Base-by-base conservation (phyloP, 2,329 filamentous ascomycete genomes). In the Diaporthe vaccinii region DNA sequence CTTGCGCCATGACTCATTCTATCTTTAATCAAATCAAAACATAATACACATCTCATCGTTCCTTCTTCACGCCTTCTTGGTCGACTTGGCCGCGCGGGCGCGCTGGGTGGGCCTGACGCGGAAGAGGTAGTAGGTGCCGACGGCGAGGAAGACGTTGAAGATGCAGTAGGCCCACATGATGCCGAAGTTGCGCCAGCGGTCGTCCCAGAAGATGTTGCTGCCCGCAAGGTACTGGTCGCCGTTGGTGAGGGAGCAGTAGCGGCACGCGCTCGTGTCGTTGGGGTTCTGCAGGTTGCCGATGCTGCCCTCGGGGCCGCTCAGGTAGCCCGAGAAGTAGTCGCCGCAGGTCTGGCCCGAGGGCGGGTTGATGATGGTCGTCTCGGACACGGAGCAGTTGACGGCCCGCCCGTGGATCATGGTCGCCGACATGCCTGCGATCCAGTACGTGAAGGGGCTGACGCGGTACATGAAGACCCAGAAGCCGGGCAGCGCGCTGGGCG, bases 401-500 rank as follows among this genome's bases (percentile, higher is more conserved):
- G 80, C 57, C 2, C 91, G 85, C 20, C 83, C 86, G 70, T 91
- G 88, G 2, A 95, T 85, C 81, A 93, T 89, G 0, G 92, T 93
- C 1, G 91, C 87, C 2, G 94, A 87, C 82, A 95, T 92, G 15
- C 91, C 93, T 1, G 88, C 87, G 75, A 95, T 91, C 87, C 88
- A 91, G 82, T 94, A 94, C 0, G 91, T 93, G 75, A 94, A 92
- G 0, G 92, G 92, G 0, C 89, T 91, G 15, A 91, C 86, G 36
- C 90, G 88, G 82, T 94, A 93, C 93, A 95, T 95, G 84, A 94
- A 95, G 76, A 91, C 91, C 93, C 93, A 95, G 85, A 95, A 95
- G 0, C 90, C 87, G 0, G 93, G 93, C 1, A 95, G 86, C 0
- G 87, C 86, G 4, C 80, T 76, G 0, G 91, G 89, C 0, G 87